Conservation (phyloP, 2,329 filamentous ascomycete species). For the Paramyrothecium sp. region DNA sequence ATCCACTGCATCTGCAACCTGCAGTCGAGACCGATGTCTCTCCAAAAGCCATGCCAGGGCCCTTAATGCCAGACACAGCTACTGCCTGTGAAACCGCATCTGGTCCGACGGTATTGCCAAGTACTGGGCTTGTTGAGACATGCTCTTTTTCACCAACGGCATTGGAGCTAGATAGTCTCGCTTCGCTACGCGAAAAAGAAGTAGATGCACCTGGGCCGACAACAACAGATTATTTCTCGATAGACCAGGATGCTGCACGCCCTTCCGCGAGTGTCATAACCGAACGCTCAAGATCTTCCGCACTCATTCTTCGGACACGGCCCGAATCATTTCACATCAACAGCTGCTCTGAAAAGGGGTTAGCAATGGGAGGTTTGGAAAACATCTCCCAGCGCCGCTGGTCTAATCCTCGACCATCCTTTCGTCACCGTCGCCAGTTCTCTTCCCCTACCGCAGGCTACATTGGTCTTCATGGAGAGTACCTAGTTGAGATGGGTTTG, state of each 20-base stretch:
- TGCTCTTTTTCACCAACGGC: too few species aligned
- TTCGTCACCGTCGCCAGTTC: slow-evolving; percentile 15
- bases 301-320: background rate
- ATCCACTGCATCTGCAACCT: too few species aligned
- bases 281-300: background rate
- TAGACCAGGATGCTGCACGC: background rate
- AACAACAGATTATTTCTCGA: background rate
- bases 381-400: background rate
- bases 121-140: too few species aligned
- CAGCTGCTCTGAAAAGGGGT: background rate
- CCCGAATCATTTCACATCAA: background rate
- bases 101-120: too few species aligned
- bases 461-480: slow-evolving; percentile 20
- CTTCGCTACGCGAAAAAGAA: too few species aligned
- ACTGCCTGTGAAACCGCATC: too few species aligned
- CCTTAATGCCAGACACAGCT: too few species aligned
- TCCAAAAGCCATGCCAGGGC: too few species aligned
- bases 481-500: slow-evolving; percentile 20
- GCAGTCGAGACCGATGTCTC: too few species aligned
- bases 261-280: background rate
- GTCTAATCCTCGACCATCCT: background rate
- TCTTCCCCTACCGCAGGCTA: slow-evolving; percentile 19
- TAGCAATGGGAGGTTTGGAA: background rate
- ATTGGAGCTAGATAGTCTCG: too few species aligned
- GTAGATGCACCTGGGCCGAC: background rate